These are phyloP conservation scores for Sarocladium brachiariae DNA, from an alignment of 2,329 filamentous ascomycete species.

Conservation along the genomic window DNA sequence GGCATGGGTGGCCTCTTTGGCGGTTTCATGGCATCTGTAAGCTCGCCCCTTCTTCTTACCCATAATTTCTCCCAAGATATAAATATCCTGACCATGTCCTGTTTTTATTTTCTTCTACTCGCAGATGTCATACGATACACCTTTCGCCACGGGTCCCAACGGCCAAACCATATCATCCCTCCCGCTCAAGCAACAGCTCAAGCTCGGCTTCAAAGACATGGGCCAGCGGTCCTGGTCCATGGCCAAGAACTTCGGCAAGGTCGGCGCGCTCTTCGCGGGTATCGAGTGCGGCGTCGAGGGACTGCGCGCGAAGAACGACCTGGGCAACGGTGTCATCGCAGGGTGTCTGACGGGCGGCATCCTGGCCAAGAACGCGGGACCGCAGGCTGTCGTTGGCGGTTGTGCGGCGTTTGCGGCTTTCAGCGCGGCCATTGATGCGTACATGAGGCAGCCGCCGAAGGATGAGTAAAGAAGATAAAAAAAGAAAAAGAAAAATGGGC, in stretches of 20 bases:
- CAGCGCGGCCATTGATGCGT: slow-evolving; percentile 83
- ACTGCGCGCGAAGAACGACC: slow-evolving; percentile 85
- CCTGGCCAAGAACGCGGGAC: slow-evolving; percentile 78
- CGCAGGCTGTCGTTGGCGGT: slow-evolving; percentile 79
- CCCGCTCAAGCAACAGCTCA: slow-evolving; percentile 77
- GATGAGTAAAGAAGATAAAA: slow-evolving; percentile 38
- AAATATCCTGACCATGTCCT: no score
- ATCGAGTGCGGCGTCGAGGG: slow-evolving; percentile 97
- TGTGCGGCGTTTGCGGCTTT: slow-evolving; percentile 94
- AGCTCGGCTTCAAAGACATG: slow-evolving; percentile 89
- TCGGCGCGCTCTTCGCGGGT: slow-evolving; percentile 83
- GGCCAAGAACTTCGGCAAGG: slow-evolving; percentile 91
- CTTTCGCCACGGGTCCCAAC: slow-evolving; percentile 50
- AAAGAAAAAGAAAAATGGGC: slow-evolving; percentile 8
- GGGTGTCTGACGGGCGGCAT: slow-evolving; percentile 90
- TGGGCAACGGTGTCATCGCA: slow-evolving; percentile 78
- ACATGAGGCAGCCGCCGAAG: slow-evolving; percentile 68
- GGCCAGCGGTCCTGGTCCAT: slow-evolving; percentile 72
- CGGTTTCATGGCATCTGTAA: slow-evolving; percentile 93
- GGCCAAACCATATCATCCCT: slow-evolving; percentile 49
- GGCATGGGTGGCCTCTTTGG: slow-evolving; percentile 91
- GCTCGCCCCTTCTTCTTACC: slow-evolving; percentile 21
- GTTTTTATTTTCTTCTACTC: slow-evolving; percentile 2
- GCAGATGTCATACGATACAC: slow-evolving; percentile 97
- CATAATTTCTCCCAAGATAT: no score